Percentiles rank a stretch among this genome's conserved stretches.
Evolutionary conservation across 345 rosid species (phyloP).

Genomic region (Isatis tinctoria): DNA sequence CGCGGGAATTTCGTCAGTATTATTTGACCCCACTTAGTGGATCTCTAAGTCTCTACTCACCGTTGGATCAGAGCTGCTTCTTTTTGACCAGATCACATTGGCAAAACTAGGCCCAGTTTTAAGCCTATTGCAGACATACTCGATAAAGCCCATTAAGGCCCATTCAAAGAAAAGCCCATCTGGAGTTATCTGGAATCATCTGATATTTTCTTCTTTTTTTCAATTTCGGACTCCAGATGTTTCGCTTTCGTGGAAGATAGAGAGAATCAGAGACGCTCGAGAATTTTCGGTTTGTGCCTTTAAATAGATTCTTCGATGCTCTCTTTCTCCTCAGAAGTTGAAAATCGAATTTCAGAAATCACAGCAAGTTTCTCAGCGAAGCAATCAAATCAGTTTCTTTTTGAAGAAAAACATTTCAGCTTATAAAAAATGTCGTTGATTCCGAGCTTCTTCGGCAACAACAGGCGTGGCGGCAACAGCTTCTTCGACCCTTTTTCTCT

Average conservation of each 20-base stretch:
- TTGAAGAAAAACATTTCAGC: no score
- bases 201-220: neutral
- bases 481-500: constrained; percentile 35
- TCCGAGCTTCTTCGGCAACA: constrained; percentile 40
- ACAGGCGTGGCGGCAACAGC: constrained; percentile 29
- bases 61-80: constrained; percentile 7
- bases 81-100: neutral
- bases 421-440: neutral
- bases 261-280: neutral
- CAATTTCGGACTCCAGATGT: neutral
- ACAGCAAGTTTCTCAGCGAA: no score
- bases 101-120: neutral
- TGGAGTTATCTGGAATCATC: neutral
- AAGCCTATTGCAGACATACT: neutral
- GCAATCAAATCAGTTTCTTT: neutral
- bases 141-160: neutral
- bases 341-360: neutral
- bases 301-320: neutral
- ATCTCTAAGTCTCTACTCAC: neutral
- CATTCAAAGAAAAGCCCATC: neutral
- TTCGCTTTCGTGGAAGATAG: neutral
- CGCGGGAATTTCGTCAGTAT: constrained; percentile 26
- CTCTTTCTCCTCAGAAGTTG: neutral
- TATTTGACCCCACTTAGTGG: constrained; percentile 18
- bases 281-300: neutral